These are phyloP conservation scores for Micractinium conductrix DNA, from an alignment of 139 green algal genomes.

Conservation along the genomic window DNA sequence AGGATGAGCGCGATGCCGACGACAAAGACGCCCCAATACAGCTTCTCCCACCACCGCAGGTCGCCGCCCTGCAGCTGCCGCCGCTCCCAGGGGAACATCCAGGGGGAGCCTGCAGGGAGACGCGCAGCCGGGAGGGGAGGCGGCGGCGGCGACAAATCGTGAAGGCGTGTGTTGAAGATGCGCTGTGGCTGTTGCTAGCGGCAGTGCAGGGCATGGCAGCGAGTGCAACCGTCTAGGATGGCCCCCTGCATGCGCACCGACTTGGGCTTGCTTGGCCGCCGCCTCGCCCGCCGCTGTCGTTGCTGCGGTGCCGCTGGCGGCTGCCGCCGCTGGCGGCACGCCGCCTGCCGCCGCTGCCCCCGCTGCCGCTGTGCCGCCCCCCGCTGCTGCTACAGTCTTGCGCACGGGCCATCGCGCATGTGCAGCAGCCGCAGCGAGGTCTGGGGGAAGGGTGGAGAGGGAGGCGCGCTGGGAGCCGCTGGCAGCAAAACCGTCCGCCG, in stretches of 20 bases:
- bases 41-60: slow-evolving; percentile 73
- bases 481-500: background rate
- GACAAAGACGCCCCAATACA: slow-evolving; percentile 82
- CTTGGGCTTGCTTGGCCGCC: slow-evolving; percentile 2
- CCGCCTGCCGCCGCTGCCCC: background rate
- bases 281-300: background rate
- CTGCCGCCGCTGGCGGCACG: background rate
- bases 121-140: background rate
- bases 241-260: background rate
- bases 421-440: slow-evolving; percentile 17
- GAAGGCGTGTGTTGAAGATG: background rate
- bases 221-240: background rate
- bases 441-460: slow-evolving; percentile 40
- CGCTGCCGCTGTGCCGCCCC: background rate
- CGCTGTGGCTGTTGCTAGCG: background rate
- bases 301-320: background rate
- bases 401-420: slow-evolving; percentile 10
- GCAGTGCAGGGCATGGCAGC: background rate
- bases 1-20: slow-evolving; percentile 57
- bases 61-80: slow-evolving; percentile 68
- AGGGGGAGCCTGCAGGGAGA: slow-evolving; percentile 40
- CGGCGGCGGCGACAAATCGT: background rate
- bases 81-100: slow-evolving; percentile 70
- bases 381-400: background rate
- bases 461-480: background rate